Base-by-base conservation (phyloP, 495 filamentous ascomycete genomes). In the Aspergillus funiculosus region DNA sequence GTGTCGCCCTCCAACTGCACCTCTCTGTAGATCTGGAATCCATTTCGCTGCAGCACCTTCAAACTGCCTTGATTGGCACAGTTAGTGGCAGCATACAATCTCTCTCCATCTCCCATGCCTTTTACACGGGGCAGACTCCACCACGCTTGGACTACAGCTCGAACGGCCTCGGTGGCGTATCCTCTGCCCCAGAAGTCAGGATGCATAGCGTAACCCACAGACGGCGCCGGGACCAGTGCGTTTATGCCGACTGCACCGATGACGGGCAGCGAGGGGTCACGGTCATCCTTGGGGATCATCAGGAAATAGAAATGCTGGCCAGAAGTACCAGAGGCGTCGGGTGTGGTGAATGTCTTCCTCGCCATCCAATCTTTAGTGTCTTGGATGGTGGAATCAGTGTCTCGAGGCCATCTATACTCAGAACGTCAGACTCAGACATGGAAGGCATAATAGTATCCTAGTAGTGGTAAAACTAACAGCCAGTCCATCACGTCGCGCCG, bases 401-500 rank as follows among this genome's bases (percentile, higher is more conserved):
- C 25, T 29, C 39, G 53, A 6, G 58, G 50, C 49, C 53, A 57
- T 8, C 60, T 63, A 32, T 6, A n/a, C n/a, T n/a, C n/a, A n/a
- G n/a, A n/a, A n/a, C n/a, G n/a, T n/a, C n/a, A n/a, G n/a, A n/a
- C n/a, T n/a, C 1, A n/a, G 5, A 24, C 6, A 24, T 24, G 35
- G 20, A 9, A 21, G 17, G 17, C 22, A 36, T 10, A 11, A 11
- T 20, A 20, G 14, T 20, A 34, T n/a, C 7, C 5, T 20, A 17
- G 5, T 1, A 18, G 38, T 11, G 6, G 41, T 1, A 10, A 27
- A 14, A 30, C 56, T 53, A 47, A 64, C 61, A 64, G 44, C 49
- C 49, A 64, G n/a, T 58, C 30, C 8, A 54, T 56, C 13, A 62
- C 59, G 4, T 64, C 59, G 26, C 54, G 56, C 28, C 51, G 46